Percentiles rank a stretch among this genome's conserved stretches.
Evolutionary conservation across 2,329 filamentous ascomycete species (phyloP).

Genomic region (Ustilaginoidea virens): DNA sequence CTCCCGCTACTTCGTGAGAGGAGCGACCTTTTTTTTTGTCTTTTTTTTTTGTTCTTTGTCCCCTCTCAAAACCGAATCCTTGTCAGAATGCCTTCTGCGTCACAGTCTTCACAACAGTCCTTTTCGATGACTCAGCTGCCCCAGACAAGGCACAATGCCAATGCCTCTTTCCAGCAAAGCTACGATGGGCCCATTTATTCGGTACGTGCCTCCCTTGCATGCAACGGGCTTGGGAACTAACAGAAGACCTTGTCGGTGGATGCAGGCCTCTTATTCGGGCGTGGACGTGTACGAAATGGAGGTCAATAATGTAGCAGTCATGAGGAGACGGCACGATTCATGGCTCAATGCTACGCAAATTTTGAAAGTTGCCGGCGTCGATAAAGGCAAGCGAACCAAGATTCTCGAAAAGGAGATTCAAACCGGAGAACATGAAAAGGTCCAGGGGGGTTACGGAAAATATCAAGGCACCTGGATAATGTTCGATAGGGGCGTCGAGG

Average conservation of each 20-base stretch:
- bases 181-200: slow-evolving; percentile 38
- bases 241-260: background rate
- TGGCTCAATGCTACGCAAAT: slow-evolving; percentile 99
- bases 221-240: background rate
- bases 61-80: too few species aligned
- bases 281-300: slow-evolving; percentile 99
- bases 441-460: slow-evolving; percentile 95
- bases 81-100: slow-evolving; percentile 24
- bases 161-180: slow-evolving; percentile 20
- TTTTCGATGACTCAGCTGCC: slow-evolving; percentile 42
- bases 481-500: slow-evolving; percentile 80
- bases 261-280: slow-evolving; percentile 75
- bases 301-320: slow-evolving; percentile 81
- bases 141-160: slow-evolving; percentile 22
- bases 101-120: slow-evolving; percentile 39
- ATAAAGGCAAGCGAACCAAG: slow-evolving; percentile 95
- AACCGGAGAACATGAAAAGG: slow-evolving; percentile 92
- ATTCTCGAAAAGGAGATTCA: slow-evolving; percentile 96
- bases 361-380: slow-evolving; percentile 89
- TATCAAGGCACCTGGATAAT: slow-evolving; percentile 99
- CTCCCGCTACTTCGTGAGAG: too few species aligned
- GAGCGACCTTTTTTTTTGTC: too few species aligned
- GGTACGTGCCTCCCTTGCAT: slow-evolving; percentile 21
- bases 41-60: too few species aligned
- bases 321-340: slow-evolving; percentile 87